Percentiles rank a stretch among this genome's conserved stretches.
These are phyloP conservation scores for Thamnidium elegans DNA, from an alignment of 192 early-diverging fungal genomes.

Conservation along the genomic window DNA sequence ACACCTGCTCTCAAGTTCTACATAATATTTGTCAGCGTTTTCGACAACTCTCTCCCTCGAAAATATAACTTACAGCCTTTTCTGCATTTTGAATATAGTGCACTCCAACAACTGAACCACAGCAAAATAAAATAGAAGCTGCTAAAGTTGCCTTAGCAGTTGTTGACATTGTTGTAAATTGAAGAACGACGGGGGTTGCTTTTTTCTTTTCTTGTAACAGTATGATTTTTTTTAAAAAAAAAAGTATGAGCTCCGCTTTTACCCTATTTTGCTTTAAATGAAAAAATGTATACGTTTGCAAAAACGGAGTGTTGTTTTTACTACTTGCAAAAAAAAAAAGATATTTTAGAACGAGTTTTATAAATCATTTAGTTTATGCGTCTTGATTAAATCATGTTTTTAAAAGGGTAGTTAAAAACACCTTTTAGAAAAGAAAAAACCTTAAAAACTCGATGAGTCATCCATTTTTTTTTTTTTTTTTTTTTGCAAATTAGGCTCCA, in stretches of 20 bases:
- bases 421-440: no score
- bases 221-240: background rate
- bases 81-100: conserved; percentile 35
- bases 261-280: no score
- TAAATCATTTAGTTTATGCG: no score
- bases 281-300: no score
- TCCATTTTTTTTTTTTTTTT: no score
- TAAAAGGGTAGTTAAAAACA: no score
- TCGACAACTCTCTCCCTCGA: background rate
- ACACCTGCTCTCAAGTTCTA: conserved; percentile 21
- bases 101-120: conserved; percentile 30
- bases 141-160: conserved; percentile 33
- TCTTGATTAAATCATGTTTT: no score
- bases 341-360: no score
- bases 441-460: no score
- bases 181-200: background rate
- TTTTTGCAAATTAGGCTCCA: no score
- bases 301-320: background rate
- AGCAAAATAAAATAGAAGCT: conserved; percentile 30
- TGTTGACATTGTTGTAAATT: conserved; percentile 31
- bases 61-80: conserved; percentile 24
- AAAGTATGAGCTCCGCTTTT: background rate
- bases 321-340: background rate
- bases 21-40: background rate
- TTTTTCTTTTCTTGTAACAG: background rate